Conservation (phyloP, 495 filamentous ascomycete genomes). For the Hypoxylon rickii region DNA sequence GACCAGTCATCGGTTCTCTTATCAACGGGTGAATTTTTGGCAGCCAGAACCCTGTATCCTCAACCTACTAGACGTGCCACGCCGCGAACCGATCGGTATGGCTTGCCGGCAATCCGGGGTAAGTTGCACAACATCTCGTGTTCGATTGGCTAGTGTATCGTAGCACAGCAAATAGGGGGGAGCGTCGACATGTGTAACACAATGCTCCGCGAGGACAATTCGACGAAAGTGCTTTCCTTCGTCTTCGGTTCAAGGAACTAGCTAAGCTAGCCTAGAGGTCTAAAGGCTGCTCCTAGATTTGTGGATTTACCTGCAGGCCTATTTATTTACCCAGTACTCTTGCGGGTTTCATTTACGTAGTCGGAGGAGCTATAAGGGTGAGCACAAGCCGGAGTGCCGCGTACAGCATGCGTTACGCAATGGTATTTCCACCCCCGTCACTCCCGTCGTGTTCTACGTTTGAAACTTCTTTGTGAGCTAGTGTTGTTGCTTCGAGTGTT, state of each 20-base stretch:
- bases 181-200: conserved; percentile 21
- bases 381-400: conserved; percentile 62
- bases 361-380: conserved; percentile 41
- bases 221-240: no score
- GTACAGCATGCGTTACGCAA: neutral
- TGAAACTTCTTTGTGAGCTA: neutral
- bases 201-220: neutral
- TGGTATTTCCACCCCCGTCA: no score
- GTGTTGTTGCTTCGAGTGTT: neutral
- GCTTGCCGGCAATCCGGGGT: conserved; percentile 52
- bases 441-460: no score
- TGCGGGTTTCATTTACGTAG: conserved; percentile 11
- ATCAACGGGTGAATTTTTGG: conserved; percentile 57
- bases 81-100: conserved; percentile 58
- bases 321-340: neutral
- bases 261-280: no score
- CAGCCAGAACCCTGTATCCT: conserved; percentile 62
- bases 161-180: conserved; percentile 52
- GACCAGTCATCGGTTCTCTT: conserved; percentile 62
- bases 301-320: no score
- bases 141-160: conserved; percentile 58
- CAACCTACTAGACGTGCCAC: conserved; percentile 64
- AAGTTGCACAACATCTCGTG: conserved; percentile 65
- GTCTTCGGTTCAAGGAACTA: no score
- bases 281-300: no score